Evolutionary conservation across 192 early-diverging fungal genomes (phyloP), one percentile per base, ranked within the genome.

Genomic region (Kickxella alabastrina): DNA sequence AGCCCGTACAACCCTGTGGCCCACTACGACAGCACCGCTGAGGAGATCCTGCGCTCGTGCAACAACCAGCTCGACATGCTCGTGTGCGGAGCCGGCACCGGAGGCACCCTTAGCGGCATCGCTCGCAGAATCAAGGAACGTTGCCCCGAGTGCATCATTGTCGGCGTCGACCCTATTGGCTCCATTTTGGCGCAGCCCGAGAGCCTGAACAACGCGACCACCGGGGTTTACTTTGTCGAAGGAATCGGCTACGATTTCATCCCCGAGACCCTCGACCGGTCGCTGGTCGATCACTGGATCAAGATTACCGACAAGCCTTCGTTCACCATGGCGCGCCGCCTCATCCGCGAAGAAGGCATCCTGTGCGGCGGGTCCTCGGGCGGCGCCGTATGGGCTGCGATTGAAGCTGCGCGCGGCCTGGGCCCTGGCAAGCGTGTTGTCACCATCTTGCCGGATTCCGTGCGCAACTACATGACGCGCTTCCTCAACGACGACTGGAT

Each of bases 401-500:
- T 96, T 21, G 74, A 89, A 62, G 90, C 88, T 7, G 90, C 90
- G 53, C 93, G 90, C 64, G 61, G 74, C 19, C 77, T 99, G 12
- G 88, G 87, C 53, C 79, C 87, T 28, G 93, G 92, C 41, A 85
- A 96, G 72, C 82, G 92, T 42, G 87, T 86, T 61, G 94, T 97
- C 56, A 93, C 98, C 9, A 70, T 99, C n/a, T 69, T 99, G 40
- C 87, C 97, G 26, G 97, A 99, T 77, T 95, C 94, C 10, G 93
- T 97, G 51, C 83, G 95, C 49, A 99, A 99, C 82, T 99, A 98
- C 83, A 99, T 99, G 95, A 92, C 93, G 61, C 98, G 98, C 74
- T 95, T 95, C 78, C 85, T 99, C 65, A 93, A 89, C 72, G 96
- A 97, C 68, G 89, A 87, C 32, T 99, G 94, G 96, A 97, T 99